Conservation (phyloP, 2,329 filamentous ascomycete species). For the Fusarium sp. region DNA sequence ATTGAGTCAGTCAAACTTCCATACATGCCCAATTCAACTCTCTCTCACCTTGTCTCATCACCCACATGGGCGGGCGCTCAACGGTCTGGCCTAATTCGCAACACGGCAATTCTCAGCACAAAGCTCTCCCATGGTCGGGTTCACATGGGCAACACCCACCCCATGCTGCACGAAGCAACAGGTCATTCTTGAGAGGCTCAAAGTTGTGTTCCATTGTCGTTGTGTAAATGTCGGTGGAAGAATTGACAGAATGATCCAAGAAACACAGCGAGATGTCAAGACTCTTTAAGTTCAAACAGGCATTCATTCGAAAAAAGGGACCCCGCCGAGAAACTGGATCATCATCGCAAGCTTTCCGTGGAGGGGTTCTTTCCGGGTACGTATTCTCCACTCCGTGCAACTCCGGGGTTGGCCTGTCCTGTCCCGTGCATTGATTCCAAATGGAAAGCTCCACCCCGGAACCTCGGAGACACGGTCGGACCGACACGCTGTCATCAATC, state of each 20-base stretch:
- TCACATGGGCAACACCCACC: conserved; percentile 66
- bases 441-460: conserved; percentile 6
- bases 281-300: conserved; percentile 16
- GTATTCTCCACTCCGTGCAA: not conserved
- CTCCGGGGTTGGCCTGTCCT: conserved; percentile 1
- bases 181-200: conserved; percentile 89
- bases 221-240: conserved; percentile 1
- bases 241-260: conserved; percentile 9
- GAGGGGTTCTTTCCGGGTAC: conserved; percentile 24
- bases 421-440: conserved; percentile 19
- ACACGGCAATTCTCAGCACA: conserved; percentile 36
- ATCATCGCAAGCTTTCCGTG: conserved; percentile 1
- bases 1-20: conserved; percentile 14
- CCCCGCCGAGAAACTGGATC: conserved; percentile 28
- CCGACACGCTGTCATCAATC: conserved; percentile 43
- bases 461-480: conserved; percentile 37
- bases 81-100: conserved; percentile 79
- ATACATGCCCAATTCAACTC: conserved; percentile 22
- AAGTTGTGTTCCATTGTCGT: conserved; percentile 76
- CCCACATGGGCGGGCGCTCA: conserved; percentile 95
- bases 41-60: conserved; percentile 93
- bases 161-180: conserved; percentile 89
- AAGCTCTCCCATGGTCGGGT: conserved; percentile 19
- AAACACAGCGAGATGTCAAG: conserved; percentile 20
- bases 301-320: not conserved